Conservation (phyloP, 257 asterid genomes). For the Solanum ossicruentum region DNA sequence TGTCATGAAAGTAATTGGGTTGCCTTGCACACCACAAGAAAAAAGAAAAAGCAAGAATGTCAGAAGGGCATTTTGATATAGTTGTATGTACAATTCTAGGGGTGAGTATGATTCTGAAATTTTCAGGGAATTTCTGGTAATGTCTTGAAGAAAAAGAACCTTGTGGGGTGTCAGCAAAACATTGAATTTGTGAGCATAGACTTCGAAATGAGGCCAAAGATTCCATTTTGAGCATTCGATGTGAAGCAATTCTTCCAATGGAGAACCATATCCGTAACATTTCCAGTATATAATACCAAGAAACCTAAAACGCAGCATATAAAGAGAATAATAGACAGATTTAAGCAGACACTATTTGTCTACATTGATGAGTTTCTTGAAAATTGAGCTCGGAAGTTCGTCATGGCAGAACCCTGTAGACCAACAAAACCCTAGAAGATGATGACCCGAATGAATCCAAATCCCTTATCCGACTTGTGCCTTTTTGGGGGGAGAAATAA, state of each 20-base stretch:
- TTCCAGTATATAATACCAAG: conserved; percentile 2
- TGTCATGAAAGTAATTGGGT: conserved; percentile 57
- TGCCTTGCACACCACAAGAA: conserved; percentile 72
- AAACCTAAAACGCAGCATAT: neutral
- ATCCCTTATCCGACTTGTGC: neutral
- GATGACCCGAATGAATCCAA: neutral
- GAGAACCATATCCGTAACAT: conserved; percentile 27
- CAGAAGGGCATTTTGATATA: conserved; percentile 43
- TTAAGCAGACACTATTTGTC: neutral
- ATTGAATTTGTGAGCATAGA: conserved; percentile 18
- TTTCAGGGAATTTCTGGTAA: neutral
- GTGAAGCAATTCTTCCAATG: neutral
- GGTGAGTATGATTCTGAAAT: conserved; percentile 12
- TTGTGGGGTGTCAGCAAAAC: neutral
- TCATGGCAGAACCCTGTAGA: neutral
- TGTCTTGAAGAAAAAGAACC: neutral
- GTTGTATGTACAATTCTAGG: conserved; percentile 40
- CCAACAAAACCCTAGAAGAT: neutral
- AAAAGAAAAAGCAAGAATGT: conserved; percentile 41
- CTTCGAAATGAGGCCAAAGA: conserved; percentile 12
- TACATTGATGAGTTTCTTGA: neutral
- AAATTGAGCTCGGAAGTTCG: neutral
- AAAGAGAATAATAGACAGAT: neutral
- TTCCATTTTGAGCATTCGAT: conserved; percentile 6
- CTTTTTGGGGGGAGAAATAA: neutral